Base-by-base conservation (phyloP, 2,329 filamentous ascomycete species). In the Paracoccidioides brasiliensis region DNA sequence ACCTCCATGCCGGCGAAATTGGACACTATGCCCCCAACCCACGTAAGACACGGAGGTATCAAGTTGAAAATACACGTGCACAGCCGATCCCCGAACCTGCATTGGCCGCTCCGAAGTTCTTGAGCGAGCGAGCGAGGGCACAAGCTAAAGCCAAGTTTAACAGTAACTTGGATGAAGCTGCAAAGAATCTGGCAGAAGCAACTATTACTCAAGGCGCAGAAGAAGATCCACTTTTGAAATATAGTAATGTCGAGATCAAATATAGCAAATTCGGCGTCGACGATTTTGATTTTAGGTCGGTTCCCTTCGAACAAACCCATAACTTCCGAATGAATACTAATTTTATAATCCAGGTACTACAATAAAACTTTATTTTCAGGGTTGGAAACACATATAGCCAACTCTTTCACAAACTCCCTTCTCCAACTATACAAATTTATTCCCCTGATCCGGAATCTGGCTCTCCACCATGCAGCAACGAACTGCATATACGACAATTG, bases 251-350 rank as follows among this genome's bases (percentile, higher is more conserved):
- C 9, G 91, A 97, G 69, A 98, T 98, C 73, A 96, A 96, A 69
- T 98, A 97, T 75, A 96, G 91, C 77, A 94, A 90, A 67, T 98
- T 96, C 70, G 93, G 93, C 22, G 90, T 98, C n/a, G 91, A 97
- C 65, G 94, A 98, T 70, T 98, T 98, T 69, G 93, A 98, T 70
- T 98, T 98, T 72, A 86, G 86, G 83, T 96, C 86, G 70, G 96
- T 88, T 75, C 94, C 93, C 8, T 30, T 40, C n/a, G 12, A 6
- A 5, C 12, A 9, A 14, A 3, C 9, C 15, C 15, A 22, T 22
- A 22, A 4, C 14, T 10, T 0, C 74, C 94, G 51, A 87, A 94
- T 67, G 95, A 85, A 48, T 88, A 95, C 66, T 62, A 41, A 59
- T 52, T 65, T 45, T 63, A 10, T 14, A 59, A 62, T 55, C 3